Percentiles rank a stretch among this genome's conserved stretches.
Conservation (phyloP, 2,329 filamentous ascomycete species). For the Fusarium sarcochroum region DNA sequence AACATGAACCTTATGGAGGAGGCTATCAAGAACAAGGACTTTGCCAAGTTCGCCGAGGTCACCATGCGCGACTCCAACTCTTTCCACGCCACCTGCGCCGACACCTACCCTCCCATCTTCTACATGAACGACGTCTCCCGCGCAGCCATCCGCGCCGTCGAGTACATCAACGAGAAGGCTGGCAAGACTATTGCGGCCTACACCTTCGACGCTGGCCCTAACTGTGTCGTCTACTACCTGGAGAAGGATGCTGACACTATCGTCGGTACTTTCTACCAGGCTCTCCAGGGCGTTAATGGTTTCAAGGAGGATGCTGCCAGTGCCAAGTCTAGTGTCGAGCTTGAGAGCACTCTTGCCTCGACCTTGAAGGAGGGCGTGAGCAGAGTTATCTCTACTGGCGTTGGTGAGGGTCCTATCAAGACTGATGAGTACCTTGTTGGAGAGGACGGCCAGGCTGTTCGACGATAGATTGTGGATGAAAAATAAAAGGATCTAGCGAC, state of each 20-base stretch:
- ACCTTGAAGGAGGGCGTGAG: conserved; percentile 84
- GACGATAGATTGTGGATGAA: conserved; percentile 41
- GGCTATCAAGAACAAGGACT: conserved; percentile 83
- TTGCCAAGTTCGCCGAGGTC: conserved; percentile 86
- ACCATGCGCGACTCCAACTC: conserved; percentile 98
- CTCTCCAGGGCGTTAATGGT: conserved; percentile 74
- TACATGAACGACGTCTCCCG: conserved; percentile 96
- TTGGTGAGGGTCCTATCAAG: conserved; percentile 89
- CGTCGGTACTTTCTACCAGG: conserved; percentile 81
- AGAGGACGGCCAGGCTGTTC: conserved; percentile 70
- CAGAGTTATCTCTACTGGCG: conserved; percentile 90
- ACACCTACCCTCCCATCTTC: conserved; percentile 97
- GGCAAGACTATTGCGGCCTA: conserved; percentile 90
- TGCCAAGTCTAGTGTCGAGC: conserved; percentile 66
- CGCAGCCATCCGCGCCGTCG: conserved; percentile 88
- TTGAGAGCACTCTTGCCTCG: conserved; percentile 76
- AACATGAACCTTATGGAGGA: conserved; percentile 89
- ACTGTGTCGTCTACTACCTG: conserved; percentile 96
- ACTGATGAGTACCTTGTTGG: conserved; percentile 83
- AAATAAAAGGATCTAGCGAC: conserved; percentile 6
- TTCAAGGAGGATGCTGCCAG: conserved; percentile 75
- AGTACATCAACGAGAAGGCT: conserved; percentile 86
- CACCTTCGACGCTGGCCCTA: conserved; percentile 97
- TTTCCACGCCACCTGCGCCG: conserved; percentile 95
- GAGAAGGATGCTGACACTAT: conserved; percentile 81